Base-by-base conservation (phyloP, 1,284 basidiomycete species). In the Sporisorium exsertum region DNA sequence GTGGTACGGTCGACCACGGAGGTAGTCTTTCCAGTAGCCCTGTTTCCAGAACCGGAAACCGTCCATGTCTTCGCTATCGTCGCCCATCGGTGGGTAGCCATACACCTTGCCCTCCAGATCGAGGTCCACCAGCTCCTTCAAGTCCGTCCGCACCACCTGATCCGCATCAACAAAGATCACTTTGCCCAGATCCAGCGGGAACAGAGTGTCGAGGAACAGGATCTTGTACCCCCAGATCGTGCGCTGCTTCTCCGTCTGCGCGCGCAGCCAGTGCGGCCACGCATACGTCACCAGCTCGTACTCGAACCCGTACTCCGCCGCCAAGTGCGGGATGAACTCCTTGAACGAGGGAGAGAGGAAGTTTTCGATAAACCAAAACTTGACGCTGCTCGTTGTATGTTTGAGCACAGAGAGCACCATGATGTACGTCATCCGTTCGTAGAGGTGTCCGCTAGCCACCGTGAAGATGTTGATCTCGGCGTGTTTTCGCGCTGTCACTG, bases 141-240 rank as follows among this genome's bases (percentile, higher is more conserved):
- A 87, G 86, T 99, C 96, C n/a, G 94, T 90, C 7, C 97, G 91
- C 8, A 99, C 95, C 68, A 99, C 98, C 83, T 27, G 87, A 60
- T 87, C 87, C 2, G 96, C 96, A 83, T 99, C 96, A 46, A 99
- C 96, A 85, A 99, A 99, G 79, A 99, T 96, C 68, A 99, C 95
- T 84, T 97, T 96, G 87, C 96, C 94, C 58, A 99, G 89, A 86
- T 96, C 94, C 91, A 98, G 93, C 3, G 96, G 96, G 90, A 99
- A 99, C 7, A 99, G 89, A 8, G 98, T 95, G 81, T 99, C 96
- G 29, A 99, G 90, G 89, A 99, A 99, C 42, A 99, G 90, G 72
- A 99, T 99, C 87, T 99, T 99, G 89, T 98, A 84, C n/a, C 93
- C 97, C 96, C 96, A 99, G 80, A 99, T 99, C 64, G 95, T 93